These are phyloP conservation scores for Apiospora hydei DNA, from an alignment of 2,329 filamentous ascomycete genomes.

Conservation along the genomic window DNA sequence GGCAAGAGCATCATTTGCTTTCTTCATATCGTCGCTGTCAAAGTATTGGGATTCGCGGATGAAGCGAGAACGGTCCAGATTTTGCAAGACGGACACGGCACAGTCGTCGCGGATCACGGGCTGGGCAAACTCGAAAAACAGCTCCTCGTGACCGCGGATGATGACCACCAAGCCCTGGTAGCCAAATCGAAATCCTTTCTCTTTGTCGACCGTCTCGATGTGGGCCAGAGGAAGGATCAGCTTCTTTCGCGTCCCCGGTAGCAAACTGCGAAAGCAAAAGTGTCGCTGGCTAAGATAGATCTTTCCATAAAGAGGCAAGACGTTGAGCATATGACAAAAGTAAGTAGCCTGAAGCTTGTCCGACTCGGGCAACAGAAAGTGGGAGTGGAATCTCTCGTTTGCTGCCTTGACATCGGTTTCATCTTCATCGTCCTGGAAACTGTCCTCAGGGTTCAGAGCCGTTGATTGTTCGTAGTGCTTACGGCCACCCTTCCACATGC, in stretches of 20 bases:
- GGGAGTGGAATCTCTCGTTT: slow-evolving; percentile 83
- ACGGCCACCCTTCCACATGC: slow-evolving; percentile 92
- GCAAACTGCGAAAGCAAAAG: slow-evolving; percentile 91
- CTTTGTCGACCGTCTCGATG: slow-evolving; percentile 91
- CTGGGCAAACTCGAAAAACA: slow-evolving; percentile 92
- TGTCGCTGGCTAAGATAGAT: slow-evolving; percentile 89
- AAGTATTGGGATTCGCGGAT: slow-evolving; percentile 74
- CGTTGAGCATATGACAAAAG: slow-evolving; percentile 89
- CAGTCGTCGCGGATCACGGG: slow-evolving; percentile 87
- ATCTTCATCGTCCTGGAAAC: slow-evolving; percentile 60
- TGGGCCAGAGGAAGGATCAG: slow-evolving; percentile 90
- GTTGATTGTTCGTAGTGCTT: slow-evolving; percentile 81
- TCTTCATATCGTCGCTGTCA: slow-evolving; percentile 71
- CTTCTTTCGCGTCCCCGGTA: slow-evolving; percentile 90
- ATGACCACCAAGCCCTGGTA: slow-evolving; percentile 93
- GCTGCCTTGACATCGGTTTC: slow-evolving; percentile 68
- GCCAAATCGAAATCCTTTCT: slow-evolving; percentile 91
- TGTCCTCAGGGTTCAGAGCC: slow-evolving; percentile 60
- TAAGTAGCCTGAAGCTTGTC: slow-evolving; percentile 90
- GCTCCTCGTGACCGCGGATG: slow-evolving; percentile 90
- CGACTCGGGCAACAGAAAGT: slow-evolving; percentile 86
- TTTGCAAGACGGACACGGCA: slow-evolving; percentile 78
- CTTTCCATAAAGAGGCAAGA: slow-evolving; percentile 93
- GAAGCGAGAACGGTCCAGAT: slow-evolving; percentile 75
- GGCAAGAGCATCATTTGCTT: slow-evolving; percentile 76